A percentile compares a stretch with the other conserved stretches of the same genome.
Evolutionary conservation across 2,329 filamentous ascomycete genomes (phyloP).

Genomic region (Alternaria panax): DNA sequence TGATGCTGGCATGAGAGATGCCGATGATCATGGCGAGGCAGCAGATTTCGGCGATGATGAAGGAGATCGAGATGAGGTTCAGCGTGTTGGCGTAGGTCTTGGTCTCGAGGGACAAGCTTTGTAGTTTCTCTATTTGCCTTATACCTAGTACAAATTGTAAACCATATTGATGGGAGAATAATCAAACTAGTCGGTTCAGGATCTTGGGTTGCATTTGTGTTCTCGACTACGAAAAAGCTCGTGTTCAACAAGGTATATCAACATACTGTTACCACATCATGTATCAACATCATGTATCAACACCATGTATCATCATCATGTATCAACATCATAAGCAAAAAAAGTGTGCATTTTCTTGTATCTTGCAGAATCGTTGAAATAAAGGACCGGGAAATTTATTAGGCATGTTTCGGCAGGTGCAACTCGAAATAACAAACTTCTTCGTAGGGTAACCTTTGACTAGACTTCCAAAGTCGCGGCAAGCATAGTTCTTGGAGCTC

Average conservation of each 20-base stretch:
- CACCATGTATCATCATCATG: too few species aligned
- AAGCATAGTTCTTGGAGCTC: too few species aligned
- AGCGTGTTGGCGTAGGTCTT: conserved; percentile 21
- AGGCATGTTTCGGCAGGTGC: too few species aligned
- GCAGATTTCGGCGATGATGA: conserved; percentile 35
- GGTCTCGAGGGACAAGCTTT: conserved; percentile 16
- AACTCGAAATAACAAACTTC: too few species aligned
- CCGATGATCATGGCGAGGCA: conserved; percentile 20
- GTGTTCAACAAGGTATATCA: neutral
- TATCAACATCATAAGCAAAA: neutral
- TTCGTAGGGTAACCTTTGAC: too few species aligned
- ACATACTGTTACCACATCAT: too few species aligned
- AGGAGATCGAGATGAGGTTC: conserved; percentile 22
- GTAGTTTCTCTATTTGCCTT: conserved; percentile 7
- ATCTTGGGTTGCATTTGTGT: neutral
- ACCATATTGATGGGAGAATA: neutral
- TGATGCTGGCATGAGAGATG: conserved; percentile 18
- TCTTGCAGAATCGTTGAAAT: too few species aligned
- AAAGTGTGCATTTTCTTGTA: neutral
- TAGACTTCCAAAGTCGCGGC: too few species aligned
- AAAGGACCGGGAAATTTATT: too few species aligned
- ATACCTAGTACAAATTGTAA: conserved; percentile 8
- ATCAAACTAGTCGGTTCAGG: too few species aligned
- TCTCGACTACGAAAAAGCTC: neutral
- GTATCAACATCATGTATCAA: too few species aligned